These are phyloP conservation scores for Neobulgaria alba DNA, from an alignment of 2,329 filamentous ascomycete genomes.

Conservation along the genomic window DNA sequence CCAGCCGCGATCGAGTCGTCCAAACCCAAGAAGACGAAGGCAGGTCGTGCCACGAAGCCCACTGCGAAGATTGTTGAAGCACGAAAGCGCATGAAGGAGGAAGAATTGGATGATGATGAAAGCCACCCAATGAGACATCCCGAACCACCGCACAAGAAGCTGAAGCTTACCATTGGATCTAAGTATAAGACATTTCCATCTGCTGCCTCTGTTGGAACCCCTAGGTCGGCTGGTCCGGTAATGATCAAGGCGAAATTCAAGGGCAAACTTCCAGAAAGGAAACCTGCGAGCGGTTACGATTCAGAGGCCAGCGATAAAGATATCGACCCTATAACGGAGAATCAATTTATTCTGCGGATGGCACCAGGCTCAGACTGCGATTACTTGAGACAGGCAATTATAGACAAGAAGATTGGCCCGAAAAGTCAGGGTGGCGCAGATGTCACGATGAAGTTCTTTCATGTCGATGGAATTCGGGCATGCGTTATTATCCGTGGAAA, in stretches of 20 bases:
- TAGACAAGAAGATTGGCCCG: conserved; percentile 68
- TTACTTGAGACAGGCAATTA: conserved; percentile 67
- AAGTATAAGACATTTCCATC: neutral
- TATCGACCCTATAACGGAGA: conserved; percentile 77
- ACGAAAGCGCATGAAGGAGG: conserved; percentile 47
- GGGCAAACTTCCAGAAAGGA: conserved; percentile 59
- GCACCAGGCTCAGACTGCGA: conserved; percentile 77
- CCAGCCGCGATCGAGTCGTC: conserved; percentile 13
- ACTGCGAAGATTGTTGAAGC: conserved; percentile 50
- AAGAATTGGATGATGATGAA: conserved; percentile 42
- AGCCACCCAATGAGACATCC: conserved; percentile 26
- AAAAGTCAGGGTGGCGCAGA: conserved; percentile 61
- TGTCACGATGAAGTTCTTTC: conserved; percentile 72
- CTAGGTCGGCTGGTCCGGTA: conserved; percentile 13
- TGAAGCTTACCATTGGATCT: conserved; percentile 36
- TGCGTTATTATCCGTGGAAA: conserved; percentile 50
- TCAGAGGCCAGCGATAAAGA: conserved; percentile 92
- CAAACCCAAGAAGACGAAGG: conserved; percentile 44
- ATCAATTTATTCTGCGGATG: conserved; percentile 86
- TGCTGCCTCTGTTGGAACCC: neutral
- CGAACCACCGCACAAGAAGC: conserved; percentile 32
- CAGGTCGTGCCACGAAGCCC: conserved; percentile 50
- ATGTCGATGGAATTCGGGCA: conserved; percentile 52
- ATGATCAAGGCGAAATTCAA: conserved; percentile 53
- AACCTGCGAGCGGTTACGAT: conserved; percentile 85